Percentiles rank a stretch among this genome's conserved stretches.
Conservation (phyloP, 208 protist species). For the Naegleria fowleri region DNA sequence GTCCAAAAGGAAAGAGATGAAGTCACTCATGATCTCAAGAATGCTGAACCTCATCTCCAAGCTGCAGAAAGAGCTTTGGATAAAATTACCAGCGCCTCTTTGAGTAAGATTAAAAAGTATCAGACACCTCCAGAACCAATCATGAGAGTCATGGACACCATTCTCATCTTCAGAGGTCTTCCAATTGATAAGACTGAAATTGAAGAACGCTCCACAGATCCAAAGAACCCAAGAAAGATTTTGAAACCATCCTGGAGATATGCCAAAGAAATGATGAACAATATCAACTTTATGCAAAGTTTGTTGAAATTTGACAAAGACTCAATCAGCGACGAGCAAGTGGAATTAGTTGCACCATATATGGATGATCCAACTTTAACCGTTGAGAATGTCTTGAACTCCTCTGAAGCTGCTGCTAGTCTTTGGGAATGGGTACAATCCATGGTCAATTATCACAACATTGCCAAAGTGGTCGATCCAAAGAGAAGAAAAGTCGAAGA, state of each 20-base stretch:
- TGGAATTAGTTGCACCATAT: conserved; percentile 73
- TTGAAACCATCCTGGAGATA: conserved; percentile 54
- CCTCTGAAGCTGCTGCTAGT: conserved; percentile 54
- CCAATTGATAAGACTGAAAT: conserved; percentile 32
- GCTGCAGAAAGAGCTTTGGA: conserved; percentile 53
- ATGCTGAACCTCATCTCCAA: conserved; percentile 48
- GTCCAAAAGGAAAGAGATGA: conserved; percentile 49
- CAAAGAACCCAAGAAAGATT: conserved; percentile 35
- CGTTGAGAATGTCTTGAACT: conserved; percentile 51
- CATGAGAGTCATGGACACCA: conserved; percentile 67
- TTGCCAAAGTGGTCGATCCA: conserved; percentile 63
- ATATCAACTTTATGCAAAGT: conserved; percentile 50
- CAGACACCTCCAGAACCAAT: conserved; percentile 64
- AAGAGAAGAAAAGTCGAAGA: conserved; percentile 49
- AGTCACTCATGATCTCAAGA: conserved; percentile 49
- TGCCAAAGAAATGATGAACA: conserved; percentile 72
- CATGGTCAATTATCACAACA: conserved; percentile 65
- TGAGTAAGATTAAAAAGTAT: conserved; percentile 55
- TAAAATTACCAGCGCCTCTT: conserved; percentile 50
- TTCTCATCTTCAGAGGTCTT: conserved; percentile 51
- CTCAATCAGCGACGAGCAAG: conserved; percentile 74
- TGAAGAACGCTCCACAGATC: not conserved
- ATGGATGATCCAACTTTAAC: conserved; percentile 65
- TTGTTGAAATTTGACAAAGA: conserved; percentile 61
- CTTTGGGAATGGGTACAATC: conserved; percentile 61